Conservation (phyloP, 495 filamentous ascomycete genomes). For the Rhypophila decipiens region DNA sequence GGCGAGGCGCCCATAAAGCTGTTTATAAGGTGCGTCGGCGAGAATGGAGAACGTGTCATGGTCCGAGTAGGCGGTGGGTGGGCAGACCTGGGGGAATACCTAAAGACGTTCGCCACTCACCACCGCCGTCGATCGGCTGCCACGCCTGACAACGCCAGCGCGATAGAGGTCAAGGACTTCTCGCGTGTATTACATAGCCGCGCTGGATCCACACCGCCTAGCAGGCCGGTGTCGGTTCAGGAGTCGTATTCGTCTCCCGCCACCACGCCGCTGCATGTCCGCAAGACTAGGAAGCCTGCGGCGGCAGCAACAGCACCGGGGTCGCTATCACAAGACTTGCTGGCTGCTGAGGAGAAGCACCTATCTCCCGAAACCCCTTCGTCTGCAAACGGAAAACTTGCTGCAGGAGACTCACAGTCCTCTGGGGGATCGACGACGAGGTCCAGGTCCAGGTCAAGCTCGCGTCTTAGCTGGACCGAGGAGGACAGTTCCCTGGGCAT, state of each 20-base stretch:
- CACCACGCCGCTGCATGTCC: conserved; percentile 36
- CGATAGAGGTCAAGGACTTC: conserved; percentile 56
- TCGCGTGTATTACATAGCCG: conserved; percentile 18
- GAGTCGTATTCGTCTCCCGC: conserved; percentile 24
- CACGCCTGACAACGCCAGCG: conserved; percentile 22
- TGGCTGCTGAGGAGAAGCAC: not conserved
- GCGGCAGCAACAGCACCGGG: conserved; percentile 15
- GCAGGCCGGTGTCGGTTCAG: conserved; percentile 31
- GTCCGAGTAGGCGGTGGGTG: conserved; percentile 94
- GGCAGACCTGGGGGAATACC: conserved; percentile 90
- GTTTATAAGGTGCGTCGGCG: conserved; percentile 85
- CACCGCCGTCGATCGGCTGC: conserved; percentile 59
- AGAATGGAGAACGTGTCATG: conserved; percentile 90
- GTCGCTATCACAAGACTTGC: not conserved
- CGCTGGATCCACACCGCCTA: conserved; percentile 36
- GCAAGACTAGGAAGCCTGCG: conserved; percentile 42
- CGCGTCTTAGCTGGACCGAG: conserved; percentile 45
- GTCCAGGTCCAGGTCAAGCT: conserved; percentile 35
- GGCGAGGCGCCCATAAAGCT: conserved; percentile 85
- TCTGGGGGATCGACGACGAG: conserved; percentile 17
- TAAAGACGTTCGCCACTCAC: conserved; percentile 88
- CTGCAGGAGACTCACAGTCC: conserved; percentile 20
- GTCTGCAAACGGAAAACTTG: conserved; percentile 12
- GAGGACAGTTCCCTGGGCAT: conserved; percentile 54
- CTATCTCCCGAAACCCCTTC: conserved; percentile 30